phyloP scores from a whole-genome alignment of 169 alveolate genomes.

The Babesia ovata region DNA sequence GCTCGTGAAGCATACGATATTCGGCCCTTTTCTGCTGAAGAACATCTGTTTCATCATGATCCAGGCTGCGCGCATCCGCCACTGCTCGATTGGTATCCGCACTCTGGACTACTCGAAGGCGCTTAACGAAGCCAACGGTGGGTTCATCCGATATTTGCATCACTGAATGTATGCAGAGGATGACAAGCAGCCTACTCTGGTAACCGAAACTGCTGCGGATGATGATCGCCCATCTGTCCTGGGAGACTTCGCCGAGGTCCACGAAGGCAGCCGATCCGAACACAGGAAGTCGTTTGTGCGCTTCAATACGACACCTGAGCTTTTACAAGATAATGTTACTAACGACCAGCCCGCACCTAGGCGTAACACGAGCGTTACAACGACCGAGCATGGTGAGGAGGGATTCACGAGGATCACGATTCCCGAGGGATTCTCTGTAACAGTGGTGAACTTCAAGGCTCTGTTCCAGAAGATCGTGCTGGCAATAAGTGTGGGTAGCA shows the following conservation, averaged over 20 bases:
- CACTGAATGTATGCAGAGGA: too few relatives aligned
- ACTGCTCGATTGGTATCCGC: constrained; percentile 45
- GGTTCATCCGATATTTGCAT: neutral
- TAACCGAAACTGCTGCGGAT: too few relatives aligned
- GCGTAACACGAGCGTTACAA: neutral
- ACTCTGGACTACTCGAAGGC: constrained; percentile 27
- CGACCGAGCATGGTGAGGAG: too few relatives aligned
- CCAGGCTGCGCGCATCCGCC: constrained; percentile 62
- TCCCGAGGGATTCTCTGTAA: constrained; percentile 33
- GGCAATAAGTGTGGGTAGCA: constrained; percentile 53
- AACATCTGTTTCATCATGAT: constrained; percentile 54
- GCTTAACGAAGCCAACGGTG: neutral
- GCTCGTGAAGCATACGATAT: constrained; percentile 27
- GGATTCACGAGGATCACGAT: constrained; percentile 14
- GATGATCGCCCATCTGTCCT: neutral
- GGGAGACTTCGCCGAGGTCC: neutral
- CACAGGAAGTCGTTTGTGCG: constrained; percentile 13
- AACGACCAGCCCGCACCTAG: too few relatives aligned
- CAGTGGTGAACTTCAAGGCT: constrained; percentile 18
- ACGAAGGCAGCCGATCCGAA: constrained; percentile 2
- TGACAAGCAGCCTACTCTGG: too few relatives aligned
- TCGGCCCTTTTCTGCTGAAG: constrained; percentile 59
- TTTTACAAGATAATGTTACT: too few relatives aligned
- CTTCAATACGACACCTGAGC: neutral
- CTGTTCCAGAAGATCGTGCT: constrained; percentile 46